Conservation (phyloP, 371 early-diverging fungal genomes). For the Syncephalastrum sp. region DNA sequence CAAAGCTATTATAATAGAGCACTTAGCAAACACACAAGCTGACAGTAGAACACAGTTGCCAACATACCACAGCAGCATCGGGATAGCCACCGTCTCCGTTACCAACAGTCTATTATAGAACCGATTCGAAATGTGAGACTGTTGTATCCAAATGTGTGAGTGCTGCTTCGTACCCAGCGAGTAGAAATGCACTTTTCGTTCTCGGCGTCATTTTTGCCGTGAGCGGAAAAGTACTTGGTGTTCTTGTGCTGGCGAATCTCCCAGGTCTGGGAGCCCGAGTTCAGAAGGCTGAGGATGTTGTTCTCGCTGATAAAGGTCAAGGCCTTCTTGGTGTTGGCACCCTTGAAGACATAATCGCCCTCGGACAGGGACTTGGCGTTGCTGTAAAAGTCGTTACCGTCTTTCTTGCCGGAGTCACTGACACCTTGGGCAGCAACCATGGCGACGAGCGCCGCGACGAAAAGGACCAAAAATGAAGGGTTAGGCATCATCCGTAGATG, state of each 20-base stretch:
- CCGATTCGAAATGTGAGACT: not conserved
- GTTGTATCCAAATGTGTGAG: not conserved
- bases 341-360: slow-evolving; percentile 23
- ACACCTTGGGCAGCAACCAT: slow-evolving; percentile 24
- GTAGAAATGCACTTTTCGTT: slow-evolving; percentile 34
- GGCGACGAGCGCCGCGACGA: slow-evolving; percentile 5
- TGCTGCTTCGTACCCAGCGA: slow-evolving; percentile 26
- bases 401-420: slow-evolving; percentile 27
- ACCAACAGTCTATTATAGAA: slow-evolving; percentile 2
- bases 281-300: slow-evolving; percentile 17
- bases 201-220: slow-evolving; percentile 19
- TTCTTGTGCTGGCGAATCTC: slow-evolving; percentile 19
- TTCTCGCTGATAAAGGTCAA: slow-evolving; percentile 17
- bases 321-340: slow-evolving; percentile 12
- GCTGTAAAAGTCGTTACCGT: slow-evolving; percentile 22
- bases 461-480: slow-evolving; percentile 11
- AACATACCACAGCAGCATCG: slow-evolving; percentile 34
- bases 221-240: slow-evolving; percentile 29
- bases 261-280: slow-evolving; percentile 18
- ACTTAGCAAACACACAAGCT: slow-evolving; percentile 1
- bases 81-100: slow-evolving; percentile 24
- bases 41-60: not conserved
- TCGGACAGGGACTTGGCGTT: slow-evolving; percentile 14
- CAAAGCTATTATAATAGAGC: slow-evolving; percentile 21
- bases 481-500: slow-evolving; percentile 7